Evolutionary conservation across 2,329 filamentous ascomycete genomes (phyloP), one percentile per base, ranked within the genome.

Genomic region (Colletotrichum sp.): DNA sequence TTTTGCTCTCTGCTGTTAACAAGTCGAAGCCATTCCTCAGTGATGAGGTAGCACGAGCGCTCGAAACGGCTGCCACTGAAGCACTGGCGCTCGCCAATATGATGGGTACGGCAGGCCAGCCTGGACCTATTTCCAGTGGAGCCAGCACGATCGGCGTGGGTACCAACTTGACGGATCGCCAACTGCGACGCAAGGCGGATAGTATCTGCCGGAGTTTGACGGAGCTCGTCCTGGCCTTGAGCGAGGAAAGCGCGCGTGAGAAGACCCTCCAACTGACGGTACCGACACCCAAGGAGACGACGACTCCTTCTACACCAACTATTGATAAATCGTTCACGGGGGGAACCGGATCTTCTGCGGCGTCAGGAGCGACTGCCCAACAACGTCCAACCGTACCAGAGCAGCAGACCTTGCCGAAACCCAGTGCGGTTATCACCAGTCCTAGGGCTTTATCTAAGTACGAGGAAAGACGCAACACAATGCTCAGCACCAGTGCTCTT

Each of bases 131-230:
- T 60, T 93, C 93, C 0, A 93, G 93, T 75, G 92, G 90, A 59
- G 91, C 91, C 15, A 93, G 93, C 80, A 88, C 90, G 67, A 90
- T 93, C 74, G 91, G 93, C 34, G 85, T 87, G 39, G 85, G 85
- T 67, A 84, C 86, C 15, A 88, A 88, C 1, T 85, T 93, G 13
- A 93, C 95, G 2, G 96, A 99, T 82, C 92, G 97, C 67, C 95
- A 98, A 82, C 89, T 98, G 18, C 92, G 96, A 65, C 92, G 96
- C 77, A 98, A 98, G 84, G 95, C 95, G 32, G 96, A 99, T 82
- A 96, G 94, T 81, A 92, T 99, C 82, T 99, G 97, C 83, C 94
- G 96, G 70, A 97, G 95, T 81, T 87, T 99, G 78, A 99, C 96
- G 0, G 97, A 99, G 84, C 89, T 99, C 8, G 98, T 95, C 82